Conservation (phyloP, 495 filamentous ascomycete species). For the Xylaria cubensis region DNA sequence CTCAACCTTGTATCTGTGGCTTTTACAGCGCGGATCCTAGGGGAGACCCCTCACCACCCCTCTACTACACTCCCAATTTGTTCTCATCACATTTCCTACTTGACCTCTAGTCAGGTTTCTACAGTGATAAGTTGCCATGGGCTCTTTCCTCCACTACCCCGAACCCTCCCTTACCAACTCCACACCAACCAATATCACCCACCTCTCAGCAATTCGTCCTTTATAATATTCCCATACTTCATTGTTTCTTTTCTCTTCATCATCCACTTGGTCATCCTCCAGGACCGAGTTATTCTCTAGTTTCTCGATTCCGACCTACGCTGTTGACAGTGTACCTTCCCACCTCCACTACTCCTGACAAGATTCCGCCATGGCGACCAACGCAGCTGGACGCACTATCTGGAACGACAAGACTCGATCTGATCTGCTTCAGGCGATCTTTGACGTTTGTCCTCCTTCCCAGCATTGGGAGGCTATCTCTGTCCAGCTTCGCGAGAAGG, state of each 20-base stretch:
- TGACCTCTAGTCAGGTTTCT: background rate
- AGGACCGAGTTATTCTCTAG: background rate
- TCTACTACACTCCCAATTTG: background rate
- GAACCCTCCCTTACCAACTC: background rate
- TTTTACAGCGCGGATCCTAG: background rate
- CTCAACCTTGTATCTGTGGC: background rate
- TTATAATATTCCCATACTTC: background rate
- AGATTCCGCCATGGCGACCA: constrained; percentile 29
- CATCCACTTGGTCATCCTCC: background rate
- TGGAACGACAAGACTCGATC: constrained; percentile 46
- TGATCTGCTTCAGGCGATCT: constrained; percentile 40
- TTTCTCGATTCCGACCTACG: background rate
- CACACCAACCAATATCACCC: background rate
- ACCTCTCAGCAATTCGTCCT: background rate
- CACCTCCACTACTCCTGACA: background rate
- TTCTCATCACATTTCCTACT: background rate
- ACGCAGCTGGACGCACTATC: constrained; percentile 25
- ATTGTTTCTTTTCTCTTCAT: background rate
- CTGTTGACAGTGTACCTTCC: background rate
- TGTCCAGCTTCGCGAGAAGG: constrained; percentile 24
- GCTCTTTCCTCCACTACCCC: background rate
- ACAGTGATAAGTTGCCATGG: background rate
- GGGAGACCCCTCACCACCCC: background rate
- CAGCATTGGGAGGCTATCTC: constrained; percentile 37
- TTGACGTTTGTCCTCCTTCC: constrained; percentile 31